These are phyloP conservation scores for Funneliformis geosporum DNA, from an alignment of 192 early-diverging fungal genomes.

Conservation along the genomic window DNA sequence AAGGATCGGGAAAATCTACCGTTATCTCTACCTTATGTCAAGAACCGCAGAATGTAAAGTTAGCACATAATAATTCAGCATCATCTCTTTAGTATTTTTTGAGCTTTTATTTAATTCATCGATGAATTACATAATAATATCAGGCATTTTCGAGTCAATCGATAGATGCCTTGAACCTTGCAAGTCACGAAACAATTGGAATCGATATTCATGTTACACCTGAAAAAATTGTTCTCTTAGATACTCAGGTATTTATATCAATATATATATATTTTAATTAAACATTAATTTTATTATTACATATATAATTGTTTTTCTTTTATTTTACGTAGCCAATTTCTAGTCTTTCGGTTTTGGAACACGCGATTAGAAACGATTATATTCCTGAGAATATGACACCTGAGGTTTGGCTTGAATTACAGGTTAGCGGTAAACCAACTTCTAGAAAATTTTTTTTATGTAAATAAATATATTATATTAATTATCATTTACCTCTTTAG, in stretches of 20 bases:
- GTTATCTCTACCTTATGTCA: slow-evolving; percentile 55
- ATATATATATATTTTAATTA: background rate
- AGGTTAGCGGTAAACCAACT: background rate
- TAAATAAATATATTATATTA: background rate
- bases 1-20: slow-evolving; percentile 64
- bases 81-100: background rate
- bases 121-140: background rate
- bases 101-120: background rate
- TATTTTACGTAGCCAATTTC: slow-evolving; percentile 38
- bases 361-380: slow-evolving; percentile 34
- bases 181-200: slow-evolving; percentile 50
- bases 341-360: slow-evolving; percentile 46
- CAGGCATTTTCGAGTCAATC: slow-evolving; percentile 39
- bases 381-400: slow-evolving; percentile 36
- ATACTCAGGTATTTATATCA: slow-evolving; percentile 43
- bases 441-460: background rate
- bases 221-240: slow-evolving; percentile 59
- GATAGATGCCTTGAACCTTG: slow-evolving; percentile 30
- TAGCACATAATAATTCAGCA: background rate
- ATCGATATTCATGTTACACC: slow-evolving; percentile 63
- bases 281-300: background rate
- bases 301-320: background rate
- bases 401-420: slow-evolving; percentile 42
- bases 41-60: slow-evolving; percentile 33
- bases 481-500: slow-evolving; percentile 18